Conservation (phyloP, 257 asterid genomes). For the Marsdenia floribunda region DNA sequence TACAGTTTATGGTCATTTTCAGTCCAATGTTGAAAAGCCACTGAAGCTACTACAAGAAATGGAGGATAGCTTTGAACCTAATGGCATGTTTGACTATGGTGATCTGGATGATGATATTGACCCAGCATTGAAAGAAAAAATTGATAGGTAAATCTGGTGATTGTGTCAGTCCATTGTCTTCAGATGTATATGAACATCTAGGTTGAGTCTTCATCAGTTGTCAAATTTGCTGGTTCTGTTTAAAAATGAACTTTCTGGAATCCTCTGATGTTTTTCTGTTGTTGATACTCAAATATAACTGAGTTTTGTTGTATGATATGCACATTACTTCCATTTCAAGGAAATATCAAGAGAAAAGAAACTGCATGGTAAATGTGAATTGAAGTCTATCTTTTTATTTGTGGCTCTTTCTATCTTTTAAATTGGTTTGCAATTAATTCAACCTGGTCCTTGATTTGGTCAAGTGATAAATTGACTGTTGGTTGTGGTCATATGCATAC, state of each 20-base stretch:
- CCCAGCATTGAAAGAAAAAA: slow-evolving; percentile 84
- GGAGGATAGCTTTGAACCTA: slow-evolving; percentile 49
- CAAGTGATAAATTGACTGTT: not conserved
- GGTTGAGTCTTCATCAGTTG: not conserved
- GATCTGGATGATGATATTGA: slow-evolving; percentile 84
- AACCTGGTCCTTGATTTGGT: not conserved
- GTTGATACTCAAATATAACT: not conserved
- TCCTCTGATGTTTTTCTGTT: not conserved
- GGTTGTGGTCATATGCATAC: not conserved
- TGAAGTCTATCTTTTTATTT: not conserved
- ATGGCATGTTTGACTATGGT: slow-evolving; percentile 63
- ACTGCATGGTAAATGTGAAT: not conserved
- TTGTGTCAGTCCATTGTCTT: not conserved
- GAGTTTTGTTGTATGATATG: not conserved
- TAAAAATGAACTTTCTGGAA: not conserved
- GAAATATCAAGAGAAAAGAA: not conserved
- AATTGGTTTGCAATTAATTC: not conserved
- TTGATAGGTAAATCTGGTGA: slow-evolving; percentile 68
- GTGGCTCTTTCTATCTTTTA: slow-evolving; percentile 3
- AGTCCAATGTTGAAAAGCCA: slow-evolving; percentile 31
- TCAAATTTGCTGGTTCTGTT: not conserved
- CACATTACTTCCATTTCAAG: not conserved
- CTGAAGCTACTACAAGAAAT: slow-evolving; percentile 46
- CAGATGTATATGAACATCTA: not conserved
- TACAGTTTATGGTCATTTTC: slow-evolving; percentile 31